phyloP scores from a whole-genome alignment of 139 green algal species.

The Diplosphaera chodatii region DNA sequence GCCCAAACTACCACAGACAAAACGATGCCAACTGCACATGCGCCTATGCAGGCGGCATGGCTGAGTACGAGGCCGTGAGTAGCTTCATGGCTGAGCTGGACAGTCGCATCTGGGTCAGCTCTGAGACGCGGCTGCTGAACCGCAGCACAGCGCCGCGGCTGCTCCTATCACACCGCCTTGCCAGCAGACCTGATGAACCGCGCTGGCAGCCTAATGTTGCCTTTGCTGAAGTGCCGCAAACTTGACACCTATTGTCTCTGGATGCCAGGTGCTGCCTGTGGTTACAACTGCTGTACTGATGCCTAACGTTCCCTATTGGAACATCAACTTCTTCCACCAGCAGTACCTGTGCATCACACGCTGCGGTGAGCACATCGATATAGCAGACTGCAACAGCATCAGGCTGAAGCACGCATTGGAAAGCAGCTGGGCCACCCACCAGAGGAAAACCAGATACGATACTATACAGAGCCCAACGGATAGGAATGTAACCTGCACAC shows the following conservation, averaged over 20 bases:
- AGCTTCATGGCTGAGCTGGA: conserved; percentile 10
- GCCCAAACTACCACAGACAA: neutral
- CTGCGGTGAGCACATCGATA: too few species aligned
- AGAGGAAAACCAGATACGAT: neutral
- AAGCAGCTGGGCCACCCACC: too few species aligned
- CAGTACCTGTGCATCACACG: neutral
- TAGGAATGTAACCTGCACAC: neutral
- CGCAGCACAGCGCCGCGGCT: conserved; percentile 38
- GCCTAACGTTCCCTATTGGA: neutral
- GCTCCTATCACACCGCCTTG: conserved; percentile 26
- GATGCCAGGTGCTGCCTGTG: neutral
- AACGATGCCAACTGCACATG: neutral
- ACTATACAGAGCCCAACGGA: neutral
- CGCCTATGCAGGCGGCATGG: conserved; percentile 23
- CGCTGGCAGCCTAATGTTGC: conserved; percentile 9
- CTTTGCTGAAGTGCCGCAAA: too few species aligned
- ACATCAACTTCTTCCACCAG: neutral
- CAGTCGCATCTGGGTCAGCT: conserved; percentile 23
- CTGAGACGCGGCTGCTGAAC: conserved; percentile 44
- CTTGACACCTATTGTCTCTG: too few species aligned
- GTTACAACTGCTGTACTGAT: neutral
- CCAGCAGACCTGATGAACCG: neutral
- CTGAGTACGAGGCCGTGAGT: conserved; percentile 42
- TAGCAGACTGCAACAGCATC: too few species aligned
- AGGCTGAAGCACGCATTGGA: too few species aligned